phyloP scores from a whole-genome alignment of 805 yeast genomes.

The Saccharomyces kudriavzevii region DNA sequence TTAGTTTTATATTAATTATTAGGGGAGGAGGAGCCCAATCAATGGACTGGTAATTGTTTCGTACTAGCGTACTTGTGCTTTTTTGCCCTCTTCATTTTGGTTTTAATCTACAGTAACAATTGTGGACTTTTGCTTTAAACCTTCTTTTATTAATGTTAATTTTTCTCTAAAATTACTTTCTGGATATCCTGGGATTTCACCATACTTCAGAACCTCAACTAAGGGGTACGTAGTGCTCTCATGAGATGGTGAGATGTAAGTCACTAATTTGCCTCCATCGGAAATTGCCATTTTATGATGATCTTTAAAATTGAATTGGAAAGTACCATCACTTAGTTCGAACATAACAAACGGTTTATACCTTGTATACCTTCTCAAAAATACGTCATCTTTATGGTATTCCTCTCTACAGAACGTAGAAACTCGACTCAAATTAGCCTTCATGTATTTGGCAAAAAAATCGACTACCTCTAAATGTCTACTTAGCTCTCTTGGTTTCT shows the following conservation, averaged over 20 bases:
- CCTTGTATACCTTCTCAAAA: slow-evolving; percentile 76
- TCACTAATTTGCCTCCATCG: slow-evolving; percentile 64
- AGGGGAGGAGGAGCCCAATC: not conserved
- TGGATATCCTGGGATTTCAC: slow-evolving; percentile 41
- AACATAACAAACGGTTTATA: slow-evolving; percentile 79
- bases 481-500: slow-evolving; percentile 42
- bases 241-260: slow-evolving; percentile 74
- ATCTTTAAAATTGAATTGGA: slow-evolving; percentile 92
- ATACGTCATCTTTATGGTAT: slow-evolving; percentile 55
- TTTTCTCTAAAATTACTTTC: slow-evolving; percentile 40
- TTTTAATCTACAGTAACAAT: slow-evolving; percentile 22
- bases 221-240: slow-evolving; percentile 60
- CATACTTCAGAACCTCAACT: slow-evolving; percentile 39
- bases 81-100: not conserved
- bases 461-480: slow-evolving; percentile 80
- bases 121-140: slow-evolving; percentile 38
- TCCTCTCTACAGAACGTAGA: slow-evolving; percentile 48
- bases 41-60: not conserved
- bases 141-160: slow-evolving; percentile 54
- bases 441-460: slow-evolving; percentile 88
- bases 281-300: slow-evolving; percentile 83
- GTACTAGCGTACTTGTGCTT: not conserved
- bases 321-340: slow-evolving; percentile 83
- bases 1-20: not conserved
- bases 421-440: slow-evolving; percentile 75